These are phyloP conservation scores for Diplodia intermedia DNA, from an alignment of 2,329 filamentous ascomycete genomes.

Conservation along the genomic window DNA sequence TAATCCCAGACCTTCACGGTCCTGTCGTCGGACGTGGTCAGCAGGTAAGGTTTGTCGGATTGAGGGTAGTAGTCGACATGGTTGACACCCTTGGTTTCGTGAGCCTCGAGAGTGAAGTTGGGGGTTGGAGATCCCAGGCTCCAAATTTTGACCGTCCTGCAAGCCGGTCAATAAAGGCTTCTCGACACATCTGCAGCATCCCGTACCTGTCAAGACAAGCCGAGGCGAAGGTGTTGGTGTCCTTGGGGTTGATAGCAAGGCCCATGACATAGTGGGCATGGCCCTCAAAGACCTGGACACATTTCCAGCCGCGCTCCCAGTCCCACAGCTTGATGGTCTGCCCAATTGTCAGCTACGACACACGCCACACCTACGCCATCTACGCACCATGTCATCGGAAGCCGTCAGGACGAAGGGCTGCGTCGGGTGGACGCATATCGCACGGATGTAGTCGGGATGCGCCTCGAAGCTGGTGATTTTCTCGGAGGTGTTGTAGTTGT, in stretches of 20 bases:
- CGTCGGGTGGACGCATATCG: slow-evolving; percentile 92
- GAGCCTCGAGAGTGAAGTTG: slow-evolving; percentile 95
- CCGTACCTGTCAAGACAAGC: slow-evolving; percentile 77
- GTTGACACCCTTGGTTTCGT: slow-evolving; percentile 97
- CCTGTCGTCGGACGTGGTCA: slow-evolving; percentile 94
- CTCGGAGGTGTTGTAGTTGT: slow-evolving; percentile 99
- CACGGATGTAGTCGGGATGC: slow-evolving; percentile 97
- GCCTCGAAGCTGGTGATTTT: slow-evolving; percentile 98
- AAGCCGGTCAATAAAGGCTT: neutral
- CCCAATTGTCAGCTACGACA: slow-evolving; percentile 43
- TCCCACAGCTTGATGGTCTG: slow-evolving; percentile 89
- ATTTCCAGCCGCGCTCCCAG: slow-evolving; percentile 99
- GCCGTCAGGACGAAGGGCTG: slow-evolving; percentile 96
- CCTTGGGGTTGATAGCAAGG: slow-evolving; percentile 93
- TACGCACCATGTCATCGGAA: slow-evolving; percentile 81
- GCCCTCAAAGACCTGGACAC: slow-evolving; percentile 94
- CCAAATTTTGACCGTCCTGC: slow-evolving; percentile 95
- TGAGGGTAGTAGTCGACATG: slow-evolving; percentile 87
- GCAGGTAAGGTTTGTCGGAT: slow-evolving; percentile 78
- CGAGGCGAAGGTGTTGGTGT: slow-evolving; percentile 80
- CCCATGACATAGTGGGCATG: slow-evolving; percentile 98
- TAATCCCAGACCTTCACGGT: slow-evolving; percentile 99
- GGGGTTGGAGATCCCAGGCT: slow-evolving; percentile 90
- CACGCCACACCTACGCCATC: slow-evolving; percentile 46
- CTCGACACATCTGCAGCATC: neutral